Base-by-base conservation (phyloP, 2,329 filamentous ascomycete genomes). In the Beauveria varroae region DNA sequence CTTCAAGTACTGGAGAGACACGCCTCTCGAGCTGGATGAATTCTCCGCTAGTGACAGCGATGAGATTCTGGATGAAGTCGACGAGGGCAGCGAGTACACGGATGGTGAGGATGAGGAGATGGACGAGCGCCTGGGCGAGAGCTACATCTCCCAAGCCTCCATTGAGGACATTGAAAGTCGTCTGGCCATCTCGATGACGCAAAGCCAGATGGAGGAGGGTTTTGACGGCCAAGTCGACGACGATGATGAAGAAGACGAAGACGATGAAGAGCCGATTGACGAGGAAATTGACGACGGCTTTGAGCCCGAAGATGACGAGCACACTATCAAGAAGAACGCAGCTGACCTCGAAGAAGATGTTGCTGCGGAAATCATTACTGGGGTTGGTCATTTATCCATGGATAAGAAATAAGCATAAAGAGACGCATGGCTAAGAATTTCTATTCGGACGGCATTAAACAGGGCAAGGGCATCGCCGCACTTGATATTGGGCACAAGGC, bases 1-100 rank as follows among this genome's bases (percentile, higher is more conserved):
- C 72, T 99, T 99, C 75, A 93, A 87, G 62, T 99, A 96, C 76
- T 99, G 95, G 95, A 84, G 96, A 64, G 89, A 96, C 64, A 82
- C 83, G 53, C 91, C 92, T 2, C 81, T 93, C 18, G 91, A 96
- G 56, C 76, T 97, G 28, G 90, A 92, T 47, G 90, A 96, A 59
- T 98, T 98, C 68, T 92, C 90, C 1, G 89, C 89, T 57, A 96
- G 89, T 50, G 93, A 95, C 64, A 86, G 73, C 57, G 74, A 82
- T 1, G 82, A 80, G 7, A 79, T 81, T 1, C 79, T 83, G 9
- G 84, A 85, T 18, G 80, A 79, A 37, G 76, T 74, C 9, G 72
- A 80, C 9, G 78, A 80, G 9, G 77, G 64, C 5, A 73, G 70
- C 63, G 65, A 65, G 16, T 75, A 81, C 30, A 79, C 77, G 2